These are phyloP conservation scores for Curvularia spicifera DNA, from an alignment of 2,329 filamentous ascomycete genomes.

Conservation along the genomic window DNA sequence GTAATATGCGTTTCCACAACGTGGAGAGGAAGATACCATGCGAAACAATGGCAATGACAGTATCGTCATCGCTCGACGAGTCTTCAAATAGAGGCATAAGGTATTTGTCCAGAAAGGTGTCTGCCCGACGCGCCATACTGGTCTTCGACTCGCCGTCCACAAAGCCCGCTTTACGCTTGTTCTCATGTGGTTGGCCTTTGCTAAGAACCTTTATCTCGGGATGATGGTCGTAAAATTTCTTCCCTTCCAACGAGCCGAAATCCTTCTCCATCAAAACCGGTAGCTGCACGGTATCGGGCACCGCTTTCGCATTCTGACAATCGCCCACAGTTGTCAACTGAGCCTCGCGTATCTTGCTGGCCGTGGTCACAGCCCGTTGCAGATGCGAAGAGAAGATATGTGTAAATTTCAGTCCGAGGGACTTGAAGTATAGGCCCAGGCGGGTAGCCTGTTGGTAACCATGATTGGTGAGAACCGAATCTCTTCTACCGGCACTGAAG, in stretches of 20 bases:
- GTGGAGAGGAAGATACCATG: constrained; percentile 81
- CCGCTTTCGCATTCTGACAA: constrained; percentile 4
- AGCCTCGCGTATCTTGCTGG: constrained; percentile 67
- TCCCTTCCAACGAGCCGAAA: constrained; percentile 74
- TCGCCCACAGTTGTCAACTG: constrained; percentile 47
- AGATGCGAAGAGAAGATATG: constrained; percentile 80
- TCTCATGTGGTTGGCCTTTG: constrained; percentile 32
- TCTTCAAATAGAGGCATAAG: constrained; percentile 64
- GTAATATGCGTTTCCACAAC: constrained; percentile 68
- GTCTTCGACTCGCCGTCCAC: constrained; percentile 70
- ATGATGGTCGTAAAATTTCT: constrained; percentile 58
- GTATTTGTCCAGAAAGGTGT: constrained; percentile 69
- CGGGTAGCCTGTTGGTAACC: constrained; percentile 79
- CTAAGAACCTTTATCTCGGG: constrained; percentile 26
- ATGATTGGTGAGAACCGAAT: constrained; percentile 81
- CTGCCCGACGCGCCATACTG: constrained; percentile 68
- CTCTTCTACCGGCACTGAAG: constrained; percentile 75
- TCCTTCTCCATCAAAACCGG: constrained; percentile 70
- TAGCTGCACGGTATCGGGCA: constrained; percentile 34
- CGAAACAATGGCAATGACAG: constrained; percentile 71
- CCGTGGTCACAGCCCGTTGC: constrained; percentile 74
- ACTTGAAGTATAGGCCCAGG: constrained; percentile 70
- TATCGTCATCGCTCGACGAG: constrained; percentile 33
- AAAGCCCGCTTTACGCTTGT: constrained; percentile 54
- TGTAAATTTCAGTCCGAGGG: constrained; percentile 68